A percentile compares a stretch with the other conserved stretches of the same genome.
These are phyloP conservation scores for Pythium brassicae DNA, from an alignment of 352 stramenopile genomes.

Conservation along the genomic window DNA sequence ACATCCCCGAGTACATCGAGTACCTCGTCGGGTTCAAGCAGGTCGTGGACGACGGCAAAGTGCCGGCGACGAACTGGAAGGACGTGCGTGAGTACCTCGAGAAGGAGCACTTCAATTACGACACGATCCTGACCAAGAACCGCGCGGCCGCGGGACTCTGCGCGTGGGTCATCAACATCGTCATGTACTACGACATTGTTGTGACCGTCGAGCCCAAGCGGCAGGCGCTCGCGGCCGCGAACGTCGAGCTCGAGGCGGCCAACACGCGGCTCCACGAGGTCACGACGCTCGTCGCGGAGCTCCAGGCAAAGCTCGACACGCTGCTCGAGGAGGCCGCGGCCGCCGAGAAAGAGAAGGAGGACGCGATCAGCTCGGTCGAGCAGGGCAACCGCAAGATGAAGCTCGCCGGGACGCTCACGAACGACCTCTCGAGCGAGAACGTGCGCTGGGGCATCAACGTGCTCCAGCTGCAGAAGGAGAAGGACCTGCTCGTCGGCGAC, in stretches of 20 bases:
- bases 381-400: slow-evolving; percentile 94
- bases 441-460: slow-evolving; percentile 94
- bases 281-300: slow-evolving; percentile 87
- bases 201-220: slow-evolving; percentile 94
- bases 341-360: slow-evolving; percentile 91
- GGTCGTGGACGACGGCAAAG: slow-evolving; percentile 91
- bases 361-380: slow-evolving; percentile 90
- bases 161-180: slow-evolving; percentile 95
- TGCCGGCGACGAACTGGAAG: slow-evolving; percentile 91
- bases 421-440: slow-evolving; percentile 94
- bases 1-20: slow-evolving; percentile 96
- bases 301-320: slow-evolving; percentile 92
- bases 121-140: slow-evolving; percentile 95
- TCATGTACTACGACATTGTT: slow-evolving; percentile 96
- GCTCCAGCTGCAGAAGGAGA: slow-evolving; percentile 88
- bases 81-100: slow-evolving; percentile 92
- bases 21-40: slow-evolving; percentile 93
- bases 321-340: slow-evolving; percentile 86
- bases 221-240: slow-evolving; percentile 87
- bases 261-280: slow-evolving; percentile 89
- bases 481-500: slow-evolving; percentile 91
- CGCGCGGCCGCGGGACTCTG: slow-evolving; percentile 91
- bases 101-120: slow-evolving; percentile 94
- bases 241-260: slow-evolving; percentile 87
- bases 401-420: slow-evolving; percentile 92